phyloP scores from a whole-genome alignment of 2,329 filamentous ascomycete genomes.

The Thelonectria olida region DNA sequence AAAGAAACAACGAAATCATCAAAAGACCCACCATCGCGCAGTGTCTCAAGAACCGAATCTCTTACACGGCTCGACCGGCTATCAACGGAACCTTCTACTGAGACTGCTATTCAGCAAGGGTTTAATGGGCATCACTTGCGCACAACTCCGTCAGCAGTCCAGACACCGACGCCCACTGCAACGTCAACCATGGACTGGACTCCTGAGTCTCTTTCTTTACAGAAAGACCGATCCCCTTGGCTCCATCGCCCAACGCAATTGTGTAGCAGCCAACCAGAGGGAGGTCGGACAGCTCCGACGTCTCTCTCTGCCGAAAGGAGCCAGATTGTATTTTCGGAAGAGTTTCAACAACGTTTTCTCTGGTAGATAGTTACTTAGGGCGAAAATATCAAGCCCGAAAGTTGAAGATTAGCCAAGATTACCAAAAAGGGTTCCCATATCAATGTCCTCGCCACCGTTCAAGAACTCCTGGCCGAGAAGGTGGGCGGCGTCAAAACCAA shows the following conservation, averaged over 20 bases:
- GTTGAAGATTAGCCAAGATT: background rate
- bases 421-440: constrained; percentile 4
- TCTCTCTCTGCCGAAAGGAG: background rate
- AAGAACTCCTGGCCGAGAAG: constrained; percentile 5
- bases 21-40: background rate
- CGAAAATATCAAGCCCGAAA: background rate
- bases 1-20: background rate
- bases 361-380: background rate
- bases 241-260: background rate
- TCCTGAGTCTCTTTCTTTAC: background rate
- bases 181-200: background rate
- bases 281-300: background rate
- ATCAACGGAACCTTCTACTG: too few species aligned
- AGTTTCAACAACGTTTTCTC: background rate
- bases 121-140: background rate
- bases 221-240: background rate
- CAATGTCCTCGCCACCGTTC: background rate
- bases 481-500: constrained; percentile 13
- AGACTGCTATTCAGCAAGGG: background rate
- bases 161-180: background rate
- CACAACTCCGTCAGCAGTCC: background rate
- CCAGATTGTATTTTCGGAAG: background rate
- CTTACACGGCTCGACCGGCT: background rate
- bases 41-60: background rate
- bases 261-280: background rate